Conservation (phyloP, 1,139 yeast genomes). For the Wickerhamiella infanticola region DNA sequence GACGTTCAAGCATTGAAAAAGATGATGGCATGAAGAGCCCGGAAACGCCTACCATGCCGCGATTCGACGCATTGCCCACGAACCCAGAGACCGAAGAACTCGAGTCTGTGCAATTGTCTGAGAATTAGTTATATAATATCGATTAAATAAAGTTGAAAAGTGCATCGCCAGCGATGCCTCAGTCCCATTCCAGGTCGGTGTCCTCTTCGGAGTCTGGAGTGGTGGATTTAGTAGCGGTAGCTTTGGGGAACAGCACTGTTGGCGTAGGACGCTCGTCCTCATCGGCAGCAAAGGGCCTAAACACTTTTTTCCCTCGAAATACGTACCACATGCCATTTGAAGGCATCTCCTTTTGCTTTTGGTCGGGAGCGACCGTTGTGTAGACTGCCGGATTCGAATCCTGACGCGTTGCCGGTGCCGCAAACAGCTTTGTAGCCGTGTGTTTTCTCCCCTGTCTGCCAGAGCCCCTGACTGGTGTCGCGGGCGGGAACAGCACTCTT, state of each 20-base stretch:
- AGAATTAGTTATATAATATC: neutral
- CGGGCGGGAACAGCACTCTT: slow-evolving; percentile 13
- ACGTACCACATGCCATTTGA: slow-evolving; percentile 25
- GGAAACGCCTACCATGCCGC: neutral
- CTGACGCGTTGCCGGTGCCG: neutral
- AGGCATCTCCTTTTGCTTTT: neutral
- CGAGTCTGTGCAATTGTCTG: neutral
- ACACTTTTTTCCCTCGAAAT: slow-evolving; percentile 27
- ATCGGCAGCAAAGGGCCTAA: slow-evolving; percentile 23
- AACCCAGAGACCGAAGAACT: neutral
- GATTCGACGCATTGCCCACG: neutral
- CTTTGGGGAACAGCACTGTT: slow-evolving; percentile 4
- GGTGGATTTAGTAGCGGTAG: neutral
- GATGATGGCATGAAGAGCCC: neutral
- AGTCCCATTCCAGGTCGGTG: slow-evolving; percentile 11
- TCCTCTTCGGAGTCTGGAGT: slow-evolving; percentile 12
- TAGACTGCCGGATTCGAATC: slow-evolving; percentile 6
- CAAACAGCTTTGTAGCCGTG: neutral
- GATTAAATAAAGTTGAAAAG: neutral
- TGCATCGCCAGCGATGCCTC: neutral
- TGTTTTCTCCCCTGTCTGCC: slow-evolving; percentile 4
- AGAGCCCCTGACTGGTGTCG: slow-evolving; percentile 10
- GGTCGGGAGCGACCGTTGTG: neutral
- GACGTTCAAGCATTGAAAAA: neutral
- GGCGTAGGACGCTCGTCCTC: slow-evolving; percentile 13